Percentiles rank a stretch among this genome's conserved stretches.
These are phyloP conservation scores for Citrus maxima DNA, from an alignment of 345 rosid genomes.

Conservation along the genomic window DNA sequence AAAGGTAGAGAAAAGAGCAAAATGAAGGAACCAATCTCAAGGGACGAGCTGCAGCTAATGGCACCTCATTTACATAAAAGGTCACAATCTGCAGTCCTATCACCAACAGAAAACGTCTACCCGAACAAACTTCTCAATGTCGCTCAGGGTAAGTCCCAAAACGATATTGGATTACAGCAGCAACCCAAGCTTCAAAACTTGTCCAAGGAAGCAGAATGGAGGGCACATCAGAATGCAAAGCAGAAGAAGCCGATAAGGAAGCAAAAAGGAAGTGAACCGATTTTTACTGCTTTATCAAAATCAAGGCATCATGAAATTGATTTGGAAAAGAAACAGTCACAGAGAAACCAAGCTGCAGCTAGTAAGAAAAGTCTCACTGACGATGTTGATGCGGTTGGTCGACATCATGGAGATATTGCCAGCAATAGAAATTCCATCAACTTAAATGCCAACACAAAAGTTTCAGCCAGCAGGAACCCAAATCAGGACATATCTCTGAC, in stretches of 20 bases:
- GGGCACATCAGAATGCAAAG: conserved; percentile 28
- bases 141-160: conserved; percentile 30
- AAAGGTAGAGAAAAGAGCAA: conserved; percentile 25
- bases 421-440: conserved; percentile 12
- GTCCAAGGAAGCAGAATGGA: conserved; percentile 27
- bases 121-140: conserved; percentile 21
- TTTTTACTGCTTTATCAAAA: conserved; percentile 24
- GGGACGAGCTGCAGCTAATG: conserved; percentile 32
- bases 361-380: conserved; percentile 31
- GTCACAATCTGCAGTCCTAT: conserved; percentile 22
- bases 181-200: conserved; percentile 19
- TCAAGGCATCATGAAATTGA: conserved; percentile 17
- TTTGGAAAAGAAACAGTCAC: conserved; percentile 31
- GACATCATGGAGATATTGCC: conserved; percentile 18
- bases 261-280: conserved; percentile 28
- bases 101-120: conserved; percentile 29
- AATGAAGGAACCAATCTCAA: conserved; percentile 19
- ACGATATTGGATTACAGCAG: conserved; percentile 21
- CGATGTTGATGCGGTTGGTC: conserved; percentile 14
- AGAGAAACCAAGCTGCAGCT: conserved; percentile 28
- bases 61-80: conserved; percentile 21
- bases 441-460: conserved; percentile 17
- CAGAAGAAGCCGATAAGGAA: conserved; percentile 29
- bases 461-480: conserved; percentile 16
- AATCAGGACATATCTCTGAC: conserved; percentile 13